phyloP scores from a whole-genome alignment of 768 basidiomycete species.

The Leccinellum albellum region DNA sequence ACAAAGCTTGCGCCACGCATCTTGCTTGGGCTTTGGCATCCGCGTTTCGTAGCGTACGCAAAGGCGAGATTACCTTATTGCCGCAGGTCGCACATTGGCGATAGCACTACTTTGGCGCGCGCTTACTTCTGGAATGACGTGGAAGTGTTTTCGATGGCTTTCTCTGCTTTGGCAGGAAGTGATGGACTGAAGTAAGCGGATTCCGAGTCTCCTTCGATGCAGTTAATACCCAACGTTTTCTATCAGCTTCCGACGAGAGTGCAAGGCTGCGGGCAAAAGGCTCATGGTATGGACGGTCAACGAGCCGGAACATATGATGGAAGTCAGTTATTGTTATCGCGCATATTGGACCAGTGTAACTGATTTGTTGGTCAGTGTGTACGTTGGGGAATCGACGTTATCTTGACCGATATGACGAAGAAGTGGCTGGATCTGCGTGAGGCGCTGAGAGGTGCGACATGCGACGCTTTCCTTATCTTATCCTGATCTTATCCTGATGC shows the following conservation, averaged over 20 bases:
- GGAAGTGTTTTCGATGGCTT: constrained; percentile 83
- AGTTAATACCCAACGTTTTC: constrained; percentile 3
- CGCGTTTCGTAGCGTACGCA: constrained; percentile 79
- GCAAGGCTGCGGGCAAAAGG: constrained; percentile 73
- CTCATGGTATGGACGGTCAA: constrained; percentile 98
- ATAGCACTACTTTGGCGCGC: constrained; percentile 65
- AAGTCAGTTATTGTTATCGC: constrained; percentile 44
- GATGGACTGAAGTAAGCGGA: constrained; percentile 66
- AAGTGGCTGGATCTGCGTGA: constrained; percentile 63
- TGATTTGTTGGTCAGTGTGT: constrained; percentile 44
- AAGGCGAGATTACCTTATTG: constrained; percentile 76
- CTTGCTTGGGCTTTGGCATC: constrained; percentile 86
- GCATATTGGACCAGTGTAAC: background rate
- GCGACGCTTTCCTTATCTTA: background rate
- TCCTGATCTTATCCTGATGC: background rate
- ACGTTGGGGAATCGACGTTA: constrained; percentile 73
- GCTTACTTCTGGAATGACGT: constrained; percentile 89
- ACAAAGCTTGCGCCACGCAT: constrained; percentile 74
- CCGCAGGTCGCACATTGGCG: constrained; percentile 81
- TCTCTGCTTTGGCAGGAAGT: constrained; percentile 60
- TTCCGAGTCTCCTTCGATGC: background rate
- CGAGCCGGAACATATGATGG: constrained; percentile 82
- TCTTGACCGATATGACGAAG: constrained; percentile 73
- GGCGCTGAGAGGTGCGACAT: constrained; percentile 49
- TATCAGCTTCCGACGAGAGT: constrained; percentile 73